Evolutionary conservation across 805 yeast genomes (phyloP).

Genomic region (Zygosaccharomyces bisporus): DNA sequence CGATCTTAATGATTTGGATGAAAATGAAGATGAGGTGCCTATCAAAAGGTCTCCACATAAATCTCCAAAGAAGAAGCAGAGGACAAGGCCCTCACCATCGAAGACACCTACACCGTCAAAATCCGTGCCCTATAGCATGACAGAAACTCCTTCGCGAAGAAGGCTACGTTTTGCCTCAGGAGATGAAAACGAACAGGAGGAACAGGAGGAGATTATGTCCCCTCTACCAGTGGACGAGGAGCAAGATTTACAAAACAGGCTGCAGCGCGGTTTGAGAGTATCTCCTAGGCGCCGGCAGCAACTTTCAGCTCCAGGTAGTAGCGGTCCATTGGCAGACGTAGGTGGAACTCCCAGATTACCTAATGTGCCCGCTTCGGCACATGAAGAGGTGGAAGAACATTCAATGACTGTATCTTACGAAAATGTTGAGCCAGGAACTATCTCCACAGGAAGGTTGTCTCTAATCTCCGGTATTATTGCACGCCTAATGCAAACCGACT

Average conservation of each 20-base stretch:
- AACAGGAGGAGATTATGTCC: slow-evolving; percentile 26
- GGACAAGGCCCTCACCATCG: slow-evolving; percentile 22
- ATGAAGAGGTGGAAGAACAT: slow-evolving; percentile 22
- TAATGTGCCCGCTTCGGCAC: slow-evolving; percentile 20
- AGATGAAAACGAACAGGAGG: slow-evolving; percentile 31
- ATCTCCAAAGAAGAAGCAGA: slow-evolving; percentile 36
- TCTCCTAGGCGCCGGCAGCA: slow-evolving; percentile 31
- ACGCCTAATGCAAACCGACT: slow-evolving; percentile 41
- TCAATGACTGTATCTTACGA: slow-evolving; percentile 21
- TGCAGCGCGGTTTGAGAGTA: slow-evolving; percentile 29
- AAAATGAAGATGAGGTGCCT: slow-evolving; percentile 20
- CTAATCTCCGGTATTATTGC: slow-evolving; percentile 47
- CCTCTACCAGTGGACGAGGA: slow-evolving; percentile 33
- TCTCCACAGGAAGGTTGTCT: slow-evolving; percentile 50
- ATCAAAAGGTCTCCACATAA: slow-evolving; percentile 29
- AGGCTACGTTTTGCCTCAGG: slow-evolving; percentile 32
- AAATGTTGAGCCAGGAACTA: slow-evolving; percentile 32
- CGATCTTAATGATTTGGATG: slow-evolving; percentile 24
- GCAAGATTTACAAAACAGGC: slow-evolving; percentile 30
- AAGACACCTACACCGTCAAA: slow-evolving; percentile 19
- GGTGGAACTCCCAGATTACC: slow-evolving; percentile 21
- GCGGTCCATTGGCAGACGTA: slow-evolving; percentile 28
- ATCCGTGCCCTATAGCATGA: slow-evolving; percentile 9
- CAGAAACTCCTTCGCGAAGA: slow-evolving; percentile 35
- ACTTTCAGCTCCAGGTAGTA: slow-evolving; percentile 1